Evolutionary conservation across 306 rosid species (phyloP).

Genomic region (Arachis stenosperma): DNA sequence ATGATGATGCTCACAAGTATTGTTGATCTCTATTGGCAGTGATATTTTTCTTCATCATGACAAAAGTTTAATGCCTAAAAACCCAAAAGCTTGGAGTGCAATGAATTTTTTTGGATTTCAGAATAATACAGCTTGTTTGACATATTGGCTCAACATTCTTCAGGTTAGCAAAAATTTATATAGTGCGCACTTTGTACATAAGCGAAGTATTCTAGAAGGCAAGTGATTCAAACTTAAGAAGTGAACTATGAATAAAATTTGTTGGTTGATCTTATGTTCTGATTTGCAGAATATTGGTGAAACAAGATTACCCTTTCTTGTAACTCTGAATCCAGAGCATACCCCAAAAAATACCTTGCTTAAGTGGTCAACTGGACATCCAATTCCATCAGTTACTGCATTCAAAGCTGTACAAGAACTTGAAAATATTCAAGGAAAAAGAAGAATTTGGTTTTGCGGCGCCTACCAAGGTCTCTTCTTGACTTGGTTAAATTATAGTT

Average conservation of each 20-base stretch:
- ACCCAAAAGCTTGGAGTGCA: conserved; percentile 94
- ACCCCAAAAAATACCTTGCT: conserved; percentile 67
- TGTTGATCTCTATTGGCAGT: conserved; percentile 67
- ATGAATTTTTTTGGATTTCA: conserved; percentile 86
- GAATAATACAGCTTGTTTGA: conserved; percentile 68
- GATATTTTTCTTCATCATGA: conserved; percentile 91
- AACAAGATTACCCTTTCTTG: conserved; percentile 62
- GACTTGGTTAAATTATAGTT: neutral
- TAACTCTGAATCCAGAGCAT: conserved; percentile 84
- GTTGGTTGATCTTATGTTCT: conserved; percentile 2
- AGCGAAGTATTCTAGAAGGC: neutral
- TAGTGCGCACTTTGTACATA: neutral
- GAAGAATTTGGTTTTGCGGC: too few relatives aligned
- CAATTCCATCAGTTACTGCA: too few relatives aligned
- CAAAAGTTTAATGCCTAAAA: conserved; percentile 83
- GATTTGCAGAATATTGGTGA: conserved; percentile 77
- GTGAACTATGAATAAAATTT: neutral
- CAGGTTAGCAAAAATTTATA: conserved; percentile 59
- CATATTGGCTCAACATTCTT: conserved; percentile 93
- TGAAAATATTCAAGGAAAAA: too few relatives aligned
- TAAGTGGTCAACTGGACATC: too few relatives aligned
- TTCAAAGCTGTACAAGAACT: too few relatives aligned
- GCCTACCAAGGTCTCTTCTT: too few relatives aligned
- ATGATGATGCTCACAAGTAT: neutral
- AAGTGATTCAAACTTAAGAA: too few relatives aligned